phyloP scores from a whole-genome alignment of 2,329 filamentous ascomycete genomes.

The Talaromyces atroroseus region DNA sequence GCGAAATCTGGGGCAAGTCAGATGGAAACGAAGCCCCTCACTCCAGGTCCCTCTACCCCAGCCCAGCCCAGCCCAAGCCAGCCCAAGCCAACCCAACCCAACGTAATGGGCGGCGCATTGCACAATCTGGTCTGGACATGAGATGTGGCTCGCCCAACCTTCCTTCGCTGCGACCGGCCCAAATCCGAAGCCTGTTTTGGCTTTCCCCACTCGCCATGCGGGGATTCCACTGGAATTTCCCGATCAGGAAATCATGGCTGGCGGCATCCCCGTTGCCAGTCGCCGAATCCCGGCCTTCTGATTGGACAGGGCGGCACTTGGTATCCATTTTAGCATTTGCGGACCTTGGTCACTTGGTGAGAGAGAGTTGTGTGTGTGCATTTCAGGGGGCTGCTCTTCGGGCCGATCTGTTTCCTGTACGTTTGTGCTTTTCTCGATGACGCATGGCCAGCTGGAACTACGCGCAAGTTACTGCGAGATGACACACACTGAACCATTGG shows the following conservation, averaged over 20 bases:
- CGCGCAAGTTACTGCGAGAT: no score
- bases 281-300: not conserved
- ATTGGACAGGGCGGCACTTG: not conserved
- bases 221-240: conserved; percentile 3
- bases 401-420: not conserved
- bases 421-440: not conserved
- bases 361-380: not conserved
- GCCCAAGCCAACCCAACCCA: no score
- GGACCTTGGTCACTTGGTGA: no score
- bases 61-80: no score
- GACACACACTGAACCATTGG: not conserved
- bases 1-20: not conserved
- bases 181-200: not conserved
- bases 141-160: conserved; percentile 1
- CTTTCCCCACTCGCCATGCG: not conserved
- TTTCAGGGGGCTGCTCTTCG: not conserved
- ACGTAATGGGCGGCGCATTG: no score
- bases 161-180: not conserved
- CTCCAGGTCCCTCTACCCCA: not conserved
- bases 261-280: not conserved
- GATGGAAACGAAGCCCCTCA: conserved; percentile 1
- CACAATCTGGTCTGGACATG: not conserved
- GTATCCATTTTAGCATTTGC: not conserved
- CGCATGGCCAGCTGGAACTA: no score
- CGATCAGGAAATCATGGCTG: not conserved